phyloP scores from a whole-genome alignment of 352 stramenopile genomes.

The Phytophthora multivora region DNA sequence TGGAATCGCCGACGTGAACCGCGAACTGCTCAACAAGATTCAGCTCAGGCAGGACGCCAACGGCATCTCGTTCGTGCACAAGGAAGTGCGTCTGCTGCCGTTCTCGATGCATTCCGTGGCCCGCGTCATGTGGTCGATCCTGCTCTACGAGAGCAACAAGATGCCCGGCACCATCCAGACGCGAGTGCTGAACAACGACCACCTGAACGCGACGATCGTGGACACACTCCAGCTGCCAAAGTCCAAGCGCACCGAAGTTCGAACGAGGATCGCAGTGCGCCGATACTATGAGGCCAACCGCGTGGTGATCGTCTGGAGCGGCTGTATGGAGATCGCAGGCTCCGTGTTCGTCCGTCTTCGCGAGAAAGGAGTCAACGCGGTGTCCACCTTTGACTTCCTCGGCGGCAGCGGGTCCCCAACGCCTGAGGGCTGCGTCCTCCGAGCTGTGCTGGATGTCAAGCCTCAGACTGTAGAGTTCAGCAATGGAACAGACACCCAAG shows the following conservation, averaged over 20 bases:
- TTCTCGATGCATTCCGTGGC: conserved; percentile 32
- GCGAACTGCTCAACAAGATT: conserved; percentile 21
- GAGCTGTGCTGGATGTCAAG: conserved; percentile 22
- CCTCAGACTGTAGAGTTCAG: conserved; percentile 33
- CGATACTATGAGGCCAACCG: conserved; percentile 31
- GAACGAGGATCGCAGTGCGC: conserved; percentile 29
- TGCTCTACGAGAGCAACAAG: conserved; percentile 17
- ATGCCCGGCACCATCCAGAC: conserved; percentile 17
- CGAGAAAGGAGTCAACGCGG: conserved; percentile 27
- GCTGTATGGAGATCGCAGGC: conserved; percentile 40
- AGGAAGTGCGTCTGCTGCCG: conserved; percentile 34
- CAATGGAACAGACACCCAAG: conserved; percentile 2
- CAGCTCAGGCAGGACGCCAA: conserved; percentile 18
- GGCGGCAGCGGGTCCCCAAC: neutral
- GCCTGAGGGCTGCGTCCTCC: conserved; percentile 15
- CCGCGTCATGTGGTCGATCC: conserved; percentile 29
- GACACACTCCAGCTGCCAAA: conserved; percentile 39
- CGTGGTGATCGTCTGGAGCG: conserved; percentile 37
- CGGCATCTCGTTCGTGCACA: conserved; percentile 31
- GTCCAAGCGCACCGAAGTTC: conserved; percentile 23
- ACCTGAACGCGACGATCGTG: conserved; percentile 37
- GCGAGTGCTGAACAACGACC: conserved; percentile 28
- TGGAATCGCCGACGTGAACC: conserved; percentile 17
- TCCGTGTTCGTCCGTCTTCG: conserved; percentile 46
- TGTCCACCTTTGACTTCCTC: conserved; percentile 24